Percentiles rank a stretch among this genome's conserved stretches.
Conservation (phyloP, 2,329 filamentous ascomycete species). For the Juglanconis sp. region DNA sequence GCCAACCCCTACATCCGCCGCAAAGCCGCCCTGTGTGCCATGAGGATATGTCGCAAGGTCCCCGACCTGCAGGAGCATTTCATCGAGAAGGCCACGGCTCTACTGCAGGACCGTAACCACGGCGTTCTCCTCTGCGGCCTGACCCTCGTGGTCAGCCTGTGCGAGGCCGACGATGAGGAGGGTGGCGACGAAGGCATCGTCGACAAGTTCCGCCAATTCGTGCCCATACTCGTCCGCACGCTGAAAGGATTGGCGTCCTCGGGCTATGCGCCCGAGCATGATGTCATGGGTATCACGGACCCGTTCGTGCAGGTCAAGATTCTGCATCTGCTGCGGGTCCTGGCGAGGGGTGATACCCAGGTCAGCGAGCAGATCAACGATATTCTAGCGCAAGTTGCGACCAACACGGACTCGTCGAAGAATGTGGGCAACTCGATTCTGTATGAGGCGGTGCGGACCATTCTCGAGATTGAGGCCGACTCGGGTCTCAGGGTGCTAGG, state of each 20-base stretch:
- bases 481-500: constrained; percentile 90
- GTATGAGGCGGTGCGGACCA: constrained; percentile 95
- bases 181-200: constrained; percentile 86
- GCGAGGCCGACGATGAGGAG: constrained; percentile 82
- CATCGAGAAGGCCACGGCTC: constrained; percentile 82
- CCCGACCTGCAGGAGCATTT: constrained; percentile 97
- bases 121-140: constrained; percentile 90
- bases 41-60: constrained; percentile 97
- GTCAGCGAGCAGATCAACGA: constrained; percentile 98
- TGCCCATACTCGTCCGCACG: constrained; percentile 82
- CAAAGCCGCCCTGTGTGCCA: constrained; percentile 97
- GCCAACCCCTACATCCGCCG: constrained; percentile 97
- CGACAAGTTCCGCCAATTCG: constrained; percentile 84
- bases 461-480: constrained; percentile 96
- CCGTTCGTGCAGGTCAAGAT: constrained; percentile 98
- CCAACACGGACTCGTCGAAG: constrained; percentile 96
- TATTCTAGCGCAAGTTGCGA: constrained; percentile 94
- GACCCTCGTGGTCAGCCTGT: constrained; percentile 86
- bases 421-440: constrained; percentile 98
- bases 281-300: constrained; percentile 96
- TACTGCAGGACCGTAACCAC: constrained; percentile 91
- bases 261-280: constrained; percentile 95
- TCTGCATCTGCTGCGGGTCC: constrained; percentile 76
- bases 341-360: constrained; percentile 80
- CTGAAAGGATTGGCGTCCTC: constrained; percentile 91